Base-by-base conservation (phyloP, 2,329 filamentous ascomycete species). In the Tetracladium maxilliforme region DNA sequence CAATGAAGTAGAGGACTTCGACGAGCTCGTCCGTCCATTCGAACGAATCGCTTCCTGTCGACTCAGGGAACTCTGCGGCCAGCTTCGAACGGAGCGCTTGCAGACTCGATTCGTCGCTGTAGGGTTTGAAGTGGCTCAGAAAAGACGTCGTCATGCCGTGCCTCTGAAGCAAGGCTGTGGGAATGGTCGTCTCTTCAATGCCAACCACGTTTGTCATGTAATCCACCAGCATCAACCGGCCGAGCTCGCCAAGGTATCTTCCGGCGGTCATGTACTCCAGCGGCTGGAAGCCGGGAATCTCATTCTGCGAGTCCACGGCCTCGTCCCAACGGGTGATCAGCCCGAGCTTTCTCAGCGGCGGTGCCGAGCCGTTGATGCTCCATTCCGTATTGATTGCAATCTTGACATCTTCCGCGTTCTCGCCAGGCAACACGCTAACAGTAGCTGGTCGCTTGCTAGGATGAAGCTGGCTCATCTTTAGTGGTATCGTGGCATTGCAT, bases 231-330 rank as follows among this genome's bases (percentile, higher is more conserved):
- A 80, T 69, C 28, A 84, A 56, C 14, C 79, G 70, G 14, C 76
- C 73, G 8, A 86, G 64, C 47, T 86, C 79, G 25, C 79, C 79
- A 4, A 86, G 60, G 42, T 86, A 86, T 20, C 79, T 61, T 3
- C 79, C 79, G 4, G 78, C 69, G 1, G 78, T 84, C 75, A 87
- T 82, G 49, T 86, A 87, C 43, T 90, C 81, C 12, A 87, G 65
- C 35, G 87, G 80, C 38, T 87, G 84, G 14, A 40, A 37, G 0
- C 80, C 79, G 0, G 80, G 76, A 6, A 56, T 58, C 37, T 81
- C 73, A 37, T 73, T 75, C 22, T 70, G 64, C 5, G 49, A 49
- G 37, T 84, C 78, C 6, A 90, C 58, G 30, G 61, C 51, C 7
- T 56, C 49, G 39, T 90, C 81, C 80, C 80, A 87, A 18, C 52